phyloP scores from a whole-genome alignment of 305 asterid species.

The Fraxinus xanthoxyloides region DNA sequence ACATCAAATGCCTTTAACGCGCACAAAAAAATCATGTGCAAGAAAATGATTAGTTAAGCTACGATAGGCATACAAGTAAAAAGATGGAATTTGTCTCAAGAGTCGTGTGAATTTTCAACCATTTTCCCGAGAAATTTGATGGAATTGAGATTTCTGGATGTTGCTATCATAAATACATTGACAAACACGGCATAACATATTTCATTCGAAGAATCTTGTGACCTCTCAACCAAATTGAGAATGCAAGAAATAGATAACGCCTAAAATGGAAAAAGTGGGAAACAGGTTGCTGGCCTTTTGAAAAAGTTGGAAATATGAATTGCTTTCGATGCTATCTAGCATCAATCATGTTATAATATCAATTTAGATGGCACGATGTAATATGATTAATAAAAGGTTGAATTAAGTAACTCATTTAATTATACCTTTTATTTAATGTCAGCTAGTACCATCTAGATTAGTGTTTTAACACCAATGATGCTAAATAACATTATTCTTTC shows the following conservation, averaged over 20 bases:
- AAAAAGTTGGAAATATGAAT: not conserved
- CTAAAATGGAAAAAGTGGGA: not conserved
- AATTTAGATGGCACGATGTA: too few species aligned
- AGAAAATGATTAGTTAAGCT: too few species aligned
- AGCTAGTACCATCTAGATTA: too few species aligned
- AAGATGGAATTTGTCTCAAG: not conserved
- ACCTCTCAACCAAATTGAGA: not conserved
- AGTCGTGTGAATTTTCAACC: not conserved
- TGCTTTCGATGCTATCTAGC: not conserved
- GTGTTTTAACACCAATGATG: too few species aligned
- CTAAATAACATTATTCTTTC: too few species aligned
- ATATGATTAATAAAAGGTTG: too few species aligned
- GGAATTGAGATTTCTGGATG: not conserved
- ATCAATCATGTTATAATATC: too few species aligned
- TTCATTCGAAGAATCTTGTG: not conserved
- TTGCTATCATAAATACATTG: not conserved
- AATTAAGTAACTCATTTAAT: too few species aligned
- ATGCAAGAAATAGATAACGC: not conserved
- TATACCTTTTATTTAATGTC: too few species aligned
- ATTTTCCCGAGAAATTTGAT: not conserved
- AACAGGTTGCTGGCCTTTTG: not conserved
- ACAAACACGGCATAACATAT: not conserved
- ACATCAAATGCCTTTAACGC: too few species aligned
- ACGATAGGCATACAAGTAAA: not conserved
- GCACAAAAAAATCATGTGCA: too few species aligned